phyloP scores from a whole-genome alignment of 352 stramenopile species.

The Thalassiosira hispida region DNA sequence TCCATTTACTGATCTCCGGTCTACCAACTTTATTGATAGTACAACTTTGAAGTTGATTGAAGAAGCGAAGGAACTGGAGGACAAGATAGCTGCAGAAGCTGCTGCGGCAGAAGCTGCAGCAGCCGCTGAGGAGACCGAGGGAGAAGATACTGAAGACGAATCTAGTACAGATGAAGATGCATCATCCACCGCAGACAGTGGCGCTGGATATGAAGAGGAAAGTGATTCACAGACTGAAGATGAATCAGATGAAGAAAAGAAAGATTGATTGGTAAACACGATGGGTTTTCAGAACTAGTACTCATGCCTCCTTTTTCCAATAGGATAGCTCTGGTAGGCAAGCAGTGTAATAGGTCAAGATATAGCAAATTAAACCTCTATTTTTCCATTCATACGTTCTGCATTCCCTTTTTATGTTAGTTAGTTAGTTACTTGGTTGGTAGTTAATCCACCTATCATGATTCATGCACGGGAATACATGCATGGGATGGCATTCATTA shows the following conservation, averaged over 20 bases:
- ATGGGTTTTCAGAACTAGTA: not conserved
- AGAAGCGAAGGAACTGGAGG: conserved; percentile 23
- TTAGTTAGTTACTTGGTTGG: too few relatives aligned
- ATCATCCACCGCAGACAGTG: not conserved
- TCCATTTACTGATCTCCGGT: conserved; percentile 38
- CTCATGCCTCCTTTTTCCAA: too few relatives aligned
- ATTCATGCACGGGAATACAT: too few relatives aligned
- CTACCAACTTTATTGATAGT: conserved; percentile 27
- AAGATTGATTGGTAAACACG: conserved; percentile 22
- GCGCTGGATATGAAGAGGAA: conserved; percentile 7
- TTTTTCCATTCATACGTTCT: too few relatives aligned
- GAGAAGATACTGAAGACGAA: conserved; percentile 23
- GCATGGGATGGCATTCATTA: too few relatives aligned
- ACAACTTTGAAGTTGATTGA: conserved; percentile 29
- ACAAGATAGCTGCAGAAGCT: conserved; percentile 11
- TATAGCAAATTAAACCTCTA: too few relatives aligned
- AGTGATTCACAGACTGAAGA: not conserved
- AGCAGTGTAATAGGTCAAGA: too few relatives aligned
- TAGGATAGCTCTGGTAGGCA: too few relatives aligned
- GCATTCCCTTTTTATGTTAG: too few relatives aligned
- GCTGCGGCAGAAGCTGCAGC: conserved; percentile 5
- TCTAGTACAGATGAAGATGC: conserved; percentile 9
- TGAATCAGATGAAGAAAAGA: conserved; percentile 30
- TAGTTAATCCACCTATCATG: too few relatives aligned
- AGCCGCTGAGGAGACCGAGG: conserved; percentile 11